phyloP scores from a whole-genome alignment of 345 rosid species.

The Euphorbia peplus region DNA sequence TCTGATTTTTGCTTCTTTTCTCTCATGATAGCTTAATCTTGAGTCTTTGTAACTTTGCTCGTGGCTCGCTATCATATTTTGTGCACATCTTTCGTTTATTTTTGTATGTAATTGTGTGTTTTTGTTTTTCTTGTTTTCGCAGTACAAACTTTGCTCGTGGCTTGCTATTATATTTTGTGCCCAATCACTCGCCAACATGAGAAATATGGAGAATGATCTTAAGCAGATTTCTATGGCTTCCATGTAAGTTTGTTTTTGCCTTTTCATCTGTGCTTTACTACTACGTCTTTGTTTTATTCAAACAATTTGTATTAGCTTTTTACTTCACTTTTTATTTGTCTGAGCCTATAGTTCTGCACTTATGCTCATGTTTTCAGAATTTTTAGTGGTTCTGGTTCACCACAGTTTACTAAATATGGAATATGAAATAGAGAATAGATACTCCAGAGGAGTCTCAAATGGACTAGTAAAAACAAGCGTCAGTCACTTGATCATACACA shows the following conservation, averaged over 20 bases:
- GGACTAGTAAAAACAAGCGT: too few species aligned
- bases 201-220: slow-evolving; percentile 82
- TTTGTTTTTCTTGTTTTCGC: slow-evolving; percentile 17
- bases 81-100: neutral
- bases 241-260: slow-evolving; percentile 51
- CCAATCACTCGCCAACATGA: slow-evolving; percentile 86
- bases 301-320: neutral
- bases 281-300: neutral
- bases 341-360: neutral
- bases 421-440: too few species aligned
- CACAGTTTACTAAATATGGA: too few species aligned
- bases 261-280: neutral
- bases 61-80: too few species aligned
- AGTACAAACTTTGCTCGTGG: slow-evolving; percentile 98
- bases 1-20: neutral
- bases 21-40: neutral
- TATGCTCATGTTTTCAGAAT: neutral
- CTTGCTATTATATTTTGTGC: slow-evolving; percentile 90
- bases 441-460: too few species aligned
- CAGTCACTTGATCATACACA: too few species aligned
- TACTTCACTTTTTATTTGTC: neutral
- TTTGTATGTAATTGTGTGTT: neutral
- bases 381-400: neutral
- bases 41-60: neutral
- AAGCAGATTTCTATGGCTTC: slow-evolving; percentile 98